These are phyloP conservation scores for Seiridium cupressi DNA, from an alignment of 2,329 filamentous ascomycete genomes.

Conservation along the genomic window DNA sequence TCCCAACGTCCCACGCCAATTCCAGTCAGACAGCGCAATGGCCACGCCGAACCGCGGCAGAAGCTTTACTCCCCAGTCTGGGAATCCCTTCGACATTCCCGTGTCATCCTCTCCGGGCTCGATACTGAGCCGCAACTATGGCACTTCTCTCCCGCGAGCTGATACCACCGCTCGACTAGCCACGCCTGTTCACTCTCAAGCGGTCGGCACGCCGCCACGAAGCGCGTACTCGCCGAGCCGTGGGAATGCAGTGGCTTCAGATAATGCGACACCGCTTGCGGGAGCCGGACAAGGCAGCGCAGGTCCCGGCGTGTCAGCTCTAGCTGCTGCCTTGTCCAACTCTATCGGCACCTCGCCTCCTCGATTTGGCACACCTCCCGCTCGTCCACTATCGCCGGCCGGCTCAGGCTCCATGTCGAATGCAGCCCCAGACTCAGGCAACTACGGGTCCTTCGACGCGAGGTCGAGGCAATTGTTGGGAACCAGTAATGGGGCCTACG, in stretches of 20 bases:
- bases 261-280: constrained; percentile 60
- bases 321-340: constrained; percentile 82
- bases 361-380: constrained; percentile 61
- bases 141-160: constrained; percentile 55
- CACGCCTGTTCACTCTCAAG: constrained; percentile 46
- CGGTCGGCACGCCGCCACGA: constrained; percentile 43
- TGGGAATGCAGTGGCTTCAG: constrained; percentile 35
- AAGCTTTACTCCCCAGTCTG: constrained; percentile 32
- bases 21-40: constrained; percentile 18
- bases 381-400: constrained; percentile 57
- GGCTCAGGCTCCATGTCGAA: constrained; percentile 42
- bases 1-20: background rate
- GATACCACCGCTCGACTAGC: constrained; percentile 61
- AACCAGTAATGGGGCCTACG: constrained; percentile 59
- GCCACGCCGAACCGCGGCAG: constrained; percentile 34
- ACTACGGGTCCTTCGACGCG: constrained; percentile 83
- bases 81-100: constrained; percentile 33
- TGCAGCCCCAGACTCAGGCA: constrained; percentile 57
- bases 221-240: constrained; percentile 49
- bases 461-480: constrained; percentile 49
- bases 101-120: constrained; percentile 49
- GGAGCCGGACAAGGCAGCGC: constrained; percentile 62
- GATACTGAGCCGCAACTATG: constrained; percentile 42
- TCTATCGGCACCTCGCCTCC: constrained; percentile 70
- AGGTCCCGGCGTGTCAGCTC: constrained; percentile 81